phyloP scores from a whole-genome alignment of 441 rosid species.

The Breynia disticha region DNA sequence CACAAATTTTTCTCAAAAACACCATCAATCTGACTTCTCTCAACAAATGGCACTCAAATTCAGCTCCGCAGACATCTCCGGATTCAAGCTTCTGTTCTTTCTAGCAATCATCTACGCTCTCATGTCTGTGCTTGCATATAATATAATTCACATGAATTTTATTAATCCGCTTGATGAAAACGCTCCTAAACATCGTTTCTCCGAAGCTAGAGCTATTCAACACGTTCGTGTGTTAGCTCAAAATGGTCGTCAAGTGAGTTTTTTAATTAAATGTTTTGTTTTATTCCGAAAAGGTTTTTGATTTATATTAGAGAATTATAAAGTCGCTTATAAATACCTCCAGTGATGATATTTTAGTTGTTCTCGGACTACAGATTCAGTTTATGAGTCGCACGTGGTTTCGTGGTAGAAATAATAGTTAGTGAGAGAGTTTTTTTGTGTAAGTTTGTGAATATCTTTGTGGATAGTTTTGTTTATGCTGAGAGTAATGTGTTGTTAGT shows the following conservation, averaged over 20 bases:
- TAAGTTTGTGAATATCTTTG: too few species aligned
- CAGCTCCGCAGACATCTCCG: constrained; percentile 43
- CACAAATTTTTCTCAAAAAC: too few species aligned
- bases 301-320: too few species aligned
- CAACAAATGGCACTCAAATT: constrained; percentile 26
- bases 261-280: background rate
- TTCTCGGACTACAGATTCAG: too few species aligned
- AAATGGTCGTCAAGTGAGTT: constrained; percentile 74
- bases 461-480: too few species aligned
- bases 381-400: too few species aligned
- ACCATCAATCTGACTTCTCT: too few species aligned
- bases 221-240: constrained; percentile 72
- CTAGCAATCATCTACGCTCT: constrained; percentile 48
- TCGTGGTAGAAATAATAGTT: too few species aligned
- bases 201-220: constrained; percentile 81
- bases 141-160: constrained; percentile 49
- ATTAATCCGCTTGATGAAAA: constrained; percentile 53
- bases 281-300: background rate
- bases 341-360: too few species aligned
- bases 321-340: too few species aligned
- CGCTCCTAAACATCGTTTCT: constrained; percentile 85
- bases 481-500: too few species aligned
- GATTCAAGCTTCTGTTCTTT: constrained; percentile 49
- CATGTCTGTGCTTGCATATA: constrained; percentile 58
- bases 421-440: too few species aligned